Conservation (phyloP, 441 rosid species). For the Aleurites moluccanus region DNA sequence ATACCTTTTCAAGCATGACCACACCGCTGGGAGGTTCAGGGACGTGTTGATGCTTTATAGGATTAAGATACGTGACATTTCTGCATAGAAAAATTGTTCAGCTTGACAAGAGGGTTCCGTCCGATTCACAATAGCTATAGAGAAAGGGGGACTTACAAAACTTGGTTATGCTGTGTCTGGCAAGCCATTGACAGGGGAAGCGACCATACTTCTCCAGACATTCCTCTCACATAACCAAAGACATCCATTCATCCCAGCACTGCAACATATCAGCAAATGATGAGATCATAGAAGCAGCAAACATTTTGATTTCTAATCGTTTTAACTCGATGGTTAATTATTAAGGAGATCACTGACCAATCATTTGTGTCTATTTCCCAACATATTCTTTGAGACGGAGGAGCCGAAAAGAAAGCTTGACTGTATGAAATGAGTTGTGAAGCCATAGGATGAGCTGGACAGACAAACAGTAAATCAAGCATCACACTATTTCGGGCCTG, state of each 20-base stretch:
- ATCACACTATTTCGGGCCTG: slow-evolving; percentile 68
- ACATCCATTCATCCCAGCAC: slow-evolving; percentile 91
- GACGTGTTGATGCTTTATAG: slow-evolving; percentile 51
- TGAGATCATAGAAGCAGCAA: slow-evolving; percentile 26
- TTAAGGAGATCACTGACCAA: slow-evolving; percentile 48
- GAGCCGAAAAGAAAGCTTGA: slow-evolving; percentile 30
- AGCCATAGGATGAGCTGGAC: slow-evolving; percentile 62
- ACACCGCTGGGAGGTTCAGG: slow-evolving; percentile 75
- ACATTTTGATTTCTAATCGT: slow-evolving; percentile 3
- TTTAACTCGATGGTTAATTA: slow-evolving; percentile 8
- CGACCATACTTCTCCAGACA: slow-evolving; percentile 33
- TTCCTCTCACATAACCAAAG: slow-evolving; percentile 72
- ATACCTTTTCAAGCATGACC: slow-evolving; percentile 69
- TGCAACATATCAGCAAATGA: slow-evolving; percentile 36
- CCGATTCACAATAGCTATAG: slow-evolving; percentile 18
- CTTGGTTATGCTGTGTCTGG: slow-evolving; percentile 63
- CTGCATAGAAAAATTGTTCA: slow-evolving; percentile 42
- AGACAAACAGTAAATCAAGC: slow-evolving; percentile 81
- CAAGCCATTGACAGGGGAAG: slow-evolving; percentile 72
- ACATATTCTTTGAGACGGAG: slow-evolving; percentile 41
- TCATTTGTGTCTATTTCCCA: slow-evolving; percentile 51
- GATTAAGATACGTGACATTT: slow-evolving; percentile 68
- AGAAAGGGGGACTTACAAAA: slow-evolving; percentile 50
- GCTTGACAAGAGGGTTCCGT: slow-evolving; percentile 15
- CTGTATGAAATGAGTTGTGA: slow-evolving; percentile 43